Base-by-base conservation (phyloP, 345 rosid genomes). In the Erysimum cheiranthoides region DNA sequence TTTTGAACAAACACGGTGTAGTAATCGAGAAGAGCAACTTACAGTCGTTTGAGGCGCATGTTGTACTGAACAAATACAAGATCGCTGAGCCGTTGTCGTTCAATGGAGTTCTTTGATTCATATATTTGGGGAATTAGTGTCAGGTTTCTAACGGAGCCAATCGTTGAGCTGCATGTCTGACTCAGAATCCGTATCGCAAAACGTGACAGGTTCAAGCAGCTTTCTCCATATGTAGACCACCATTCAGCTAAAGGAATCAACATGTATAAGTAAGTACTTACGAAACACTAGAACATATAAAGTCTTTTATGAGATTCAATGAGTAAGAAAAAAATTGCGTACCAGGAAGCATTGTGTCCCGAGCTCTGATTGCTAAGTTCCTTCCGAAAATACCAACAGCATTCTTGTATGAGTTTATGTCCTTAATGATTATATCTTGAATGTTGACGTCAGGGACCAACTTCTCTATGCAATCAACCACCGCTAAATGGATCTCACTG, bases 201-300 rank as follows among this genome's bases (percentile, higher is more conserved):
- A 38, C 90, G 93, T 60, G 93, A 81, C 85, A 95, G 84, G 79
- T 95, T 89, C 53, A 93, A 90, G 81, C 99, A 92, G 68, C 91
- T 85, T 76, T 93, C 98, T 56, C 96, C 98, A 75, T 89, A 93
- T 8, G 97, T 85, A 68, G 90, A 85, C 99, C 99, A 95, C 99
- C 99, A 92, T 76, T 95, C 99, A 73, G 85, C 99, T 95, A 68
- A 32, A 60, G 80, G 66, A 12, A 72, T 14, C n/a, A 51, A 49
- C 46, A 72, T 25, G 36, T 32, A 8, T n/a, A 8, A 21, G 25
- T 21, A 54, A 34, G 0, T 21, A 66, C 57, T 45, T n/a, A 32
- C 8, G 0, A 45, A 34, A 45, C 32, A 58, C 28, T n/a, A 40
- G 25, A 51, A 52, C 34, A 56, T n/a, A 35, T 10, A 5, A 17